Base-by-base conservation (phyloP, 2,329 filamentous ascomycete species). In the Cladophialophora exuberans region DNA sequence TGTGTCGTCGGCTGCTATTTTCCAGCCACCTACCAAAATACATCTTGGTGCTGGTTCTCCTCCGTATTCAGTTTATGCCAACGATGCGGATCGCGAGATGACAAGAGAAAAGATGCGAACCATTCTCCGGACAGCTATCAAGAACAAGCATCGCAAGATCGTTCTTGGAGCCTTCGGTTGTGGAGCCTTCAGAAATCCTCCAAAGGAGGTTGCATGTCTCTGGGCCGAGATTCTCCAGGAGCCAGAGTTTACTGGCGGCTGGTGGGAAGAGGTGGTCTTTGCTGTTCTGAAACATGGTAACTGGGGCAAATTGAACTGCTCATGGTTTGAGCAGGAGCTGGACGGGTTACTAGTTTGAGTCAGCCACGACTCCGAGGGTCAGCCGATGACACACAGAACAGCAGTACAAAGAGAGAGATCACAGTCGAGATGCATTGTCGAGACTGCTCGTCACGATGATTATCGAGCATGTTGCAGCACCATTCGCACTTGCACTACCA, bases 141-240 rank as follows among this genome's bases (percentile, higher is more conserved):
- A 66, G 3, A 74, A 80, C 23, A 76, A 75, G 1, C 84, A 88
- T 63, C 73, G 77, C 18, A 74, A 79, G 61, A 69, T 90, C 6
- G 82, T 90, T 4, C 74, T 90, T 1, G 86, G 87, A 0, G 86
- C 87, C 0, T 66, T 90, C 45, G 87, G 87, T 0, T 90, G 86
- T 62, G 87, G 86, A 3, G 84, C 80, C 0, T 88, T 87, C 66
- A 63, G 62, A 0, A 87, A 89, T 66, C 87, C 87, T 6, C 76
- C 76, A 0, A 69, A 73, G 26, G 83, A 84, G 57, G 81, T 89
- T n/a, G 85, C 82, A 2, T 56, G 71, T 28, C 85, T 84, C 62
- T 90, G 85, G 78, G 66, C 73, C 23, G 79, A 84, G 63, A 83
- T 88, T 28, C 70, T 89, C 51, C 54, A 65, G 25, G 84, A 89